phyloP scores from a whole-genome alignment of 2,329 filamentous ascomycete species.

The Colletotrichum eleusines region DNA sequence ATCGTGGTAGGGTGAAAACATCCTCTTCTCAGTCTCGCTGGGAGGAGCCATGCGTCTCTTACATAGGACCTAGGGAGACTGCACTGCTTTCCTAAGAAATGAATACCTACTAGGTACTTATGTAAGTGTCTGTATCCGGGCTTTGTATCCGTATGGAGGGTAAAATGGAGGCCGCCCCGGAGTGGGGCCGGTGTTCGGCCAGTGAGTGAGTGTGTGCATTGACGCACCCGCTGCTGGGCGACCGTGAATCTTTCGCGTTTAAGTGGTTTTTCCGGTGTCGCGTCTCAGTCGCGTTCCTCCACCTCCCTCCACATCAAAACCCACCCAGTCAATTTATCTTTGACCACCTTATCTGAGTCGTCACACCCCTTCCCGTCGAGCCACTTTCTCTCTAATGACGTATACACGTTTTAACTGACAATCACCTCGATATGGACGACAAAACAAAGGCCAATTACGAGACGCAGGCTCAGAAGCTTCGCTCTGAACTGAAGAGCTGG shows the following conservation, averaged over 20 bases:
- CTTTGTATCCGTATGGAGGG: neutral
- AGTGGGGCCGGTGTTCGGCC: neutral
- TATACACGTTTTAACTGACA: neutral
- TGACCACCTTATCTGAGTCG: neutral
- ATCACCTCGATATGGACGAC: slow-evolving; percentile 58
- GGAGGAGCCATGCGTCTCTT: no score
- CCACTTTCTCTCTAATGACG: slow-evolving; percentile 25
- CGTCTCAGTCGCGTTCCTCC: slow-evolving; percentile 34
- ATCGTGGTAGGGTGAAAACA: no score
- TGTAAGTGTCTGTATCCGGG: neutral
- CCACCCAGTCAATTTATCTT: slow-evolving; percentile 16
- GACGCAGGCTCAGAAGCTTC: slow-evolving; percentile 65
- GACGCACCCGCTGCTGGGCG: slow-evolving; percentile 5
- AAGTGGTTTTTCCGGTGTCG: slow-evolving; percentile 35
- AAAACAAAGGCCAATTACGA: slow-evolving; percentile 60
- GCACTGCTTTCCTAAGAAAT: no score
- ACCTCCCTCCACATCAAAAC: slow-evolving; percentile 18
- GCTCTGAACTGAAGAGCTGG: slow-evolving; percentile 79
- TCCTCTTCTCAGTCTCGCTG: no score
- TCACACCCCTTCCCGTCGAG: neutral
- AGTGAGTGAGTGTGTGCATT: neutral
- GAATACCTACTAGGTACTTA: no score
- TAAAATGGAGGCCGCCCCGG: neutral
- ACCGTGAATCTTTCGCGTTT: slow-evolving; percentile 32
- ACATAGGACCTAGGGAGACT: no score